Percentiles rank a stretch among this genome's conserved stretches.
phyloP scores from a whole-genome alignment of 495 filamentous ascomycete species.

The Aspergillus indologenus region DNA sequence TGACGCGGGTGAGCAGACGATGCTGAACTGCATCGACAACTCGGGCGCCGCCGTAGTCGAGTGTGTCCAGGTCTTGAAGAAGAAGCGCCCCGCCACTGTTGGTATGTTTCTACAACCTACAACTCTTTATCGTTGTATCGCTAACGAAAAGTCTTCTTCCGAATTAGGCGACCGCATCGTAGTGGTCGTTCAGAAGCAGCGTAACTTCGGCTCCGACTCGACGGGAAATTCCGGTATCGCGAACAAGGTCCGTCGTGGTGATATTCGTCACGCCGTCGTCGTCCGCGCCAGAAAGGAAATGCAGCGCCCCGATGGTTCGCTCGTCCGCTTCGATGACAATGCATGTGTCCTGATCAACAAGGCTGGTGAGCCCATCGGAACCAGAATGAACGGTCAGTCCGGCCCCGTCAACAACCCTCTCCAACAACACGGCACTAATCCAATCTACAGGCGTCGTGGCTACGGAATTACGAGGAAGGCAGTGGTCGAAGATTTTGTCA shows the following conservation, averaged over 20 bases:
- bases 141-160: conserved; percentile 1
- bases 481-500: conserved; percentile 97
- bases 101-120: conserved; percentile 52
- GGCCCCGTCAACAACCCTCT: neutral
- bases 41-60: conserved; percentile 97
- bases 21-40: conserved; percentile 99
- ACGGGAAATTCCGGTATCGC: conserved; percentile 57
- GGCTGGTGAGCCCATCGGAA: conserved; percentile 90
- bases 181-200: conserved; percentile 95
- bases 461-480: conserved; percentile 76
- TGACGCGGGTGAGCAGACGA: conserved; percentile 59
- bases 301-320: conserved; percentile 79
- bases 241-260: conserved; percentile 92
- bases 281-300: conserved; percentile 87
- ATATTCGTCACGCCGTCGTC: conserved; percentile 94
- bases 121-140: conserved; percentile 7
- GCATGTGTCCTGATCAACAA: conserved; percentile 98
- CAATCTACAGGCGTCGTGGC: conserved; percentile 69
- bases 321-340: conserved; percentile 95
- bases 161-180: conserved; percentile 87
- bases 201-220: conserved; percentile 67
- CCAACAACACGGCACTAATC: no score
- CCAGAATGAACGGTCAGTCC: conserved; percentile 75
- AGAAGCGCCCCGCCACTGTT: conserved; percentile 85
- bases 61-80: conserved; percentile 86